A percentile compares a stretch with the other conserved stretches of the same genome.
These are phyloP conservation scores for Amyloporia xantha DNA, from an alignment of 768 basidiomycete genomes.

Conservation along the genomic window DNA sequence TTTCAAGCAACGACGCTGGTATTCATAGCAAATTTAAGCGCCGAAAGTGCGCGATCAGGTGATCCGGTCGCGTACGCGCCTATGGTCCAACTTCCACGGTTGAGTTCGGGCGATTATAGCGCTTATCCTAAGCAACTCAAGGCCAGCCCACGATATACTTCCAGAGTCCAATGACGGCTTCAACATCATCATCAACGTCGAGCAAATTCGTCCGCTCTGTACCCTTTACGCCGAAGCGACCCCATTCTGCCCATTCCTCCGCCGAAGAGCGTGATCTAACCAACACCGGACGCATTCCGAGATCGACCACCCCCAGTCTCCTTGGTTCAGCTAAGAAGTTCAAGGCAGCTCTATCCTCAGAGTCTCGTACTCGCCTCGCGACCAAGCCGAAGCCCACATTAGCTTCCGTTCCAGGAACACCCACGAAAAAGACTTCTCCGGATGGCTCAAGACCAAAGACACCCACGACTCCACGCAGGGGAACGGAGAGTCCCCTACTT, in stretches of 20 bases:
- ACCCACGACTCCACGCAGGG: slow-evolving; percentile 28
- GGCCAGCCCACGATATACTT: background rate
- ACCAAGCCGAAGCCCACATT: slow-evolving; percentile 23
- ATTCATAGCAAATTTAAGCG: too few relatives aligned
- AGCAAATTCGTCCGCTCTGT: slow-evolving; percentile 33
- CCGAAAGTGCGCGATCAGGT: slow-evolving; percentile 2
- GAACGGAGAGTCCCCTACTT: slow-evolving; percentile 42
- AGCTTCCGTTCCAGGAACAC: slow-evolving; percentile 47
- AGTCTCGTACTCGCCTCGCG: slow-evolving; percentile 24
- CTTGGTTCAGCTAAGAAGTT: slow-evolving; percentile 54
- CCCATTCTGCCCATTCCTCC: slow-evolving; percentile 33
- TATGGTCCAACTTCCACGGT: slow-evolving; percentile 3
- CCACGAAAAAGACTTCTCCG: slow-evolving; percentile 32
- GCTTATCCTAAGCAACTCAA: background rate
- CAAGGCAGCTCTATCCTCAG: slow-evolving; percentile 53
- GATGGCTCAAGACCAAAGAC: slow-evolving; percentile 29
- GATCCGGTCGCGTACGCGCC: background rate
- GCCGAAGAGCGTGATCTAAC: slow-evolving; percentile 19
- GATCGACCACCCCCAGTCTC: slow-evolving; percentile 31
- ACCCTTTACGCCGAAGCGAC: slow-evolving; percentile 53
- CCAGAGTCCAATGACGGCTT: slow-evolving; percentile 4
- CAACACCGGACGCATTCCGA: slow-evolving; percentile 25
- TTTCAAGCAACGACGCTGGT: too few relatives aligned
- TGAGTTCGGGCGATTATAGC: background rate
- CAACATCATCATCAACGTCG: slow-evolving; percentile 14